phyloP scores from a whole-genome alignment of 768 basidiomycete genomes.

The Glaciozyma antarctica region DNA sequence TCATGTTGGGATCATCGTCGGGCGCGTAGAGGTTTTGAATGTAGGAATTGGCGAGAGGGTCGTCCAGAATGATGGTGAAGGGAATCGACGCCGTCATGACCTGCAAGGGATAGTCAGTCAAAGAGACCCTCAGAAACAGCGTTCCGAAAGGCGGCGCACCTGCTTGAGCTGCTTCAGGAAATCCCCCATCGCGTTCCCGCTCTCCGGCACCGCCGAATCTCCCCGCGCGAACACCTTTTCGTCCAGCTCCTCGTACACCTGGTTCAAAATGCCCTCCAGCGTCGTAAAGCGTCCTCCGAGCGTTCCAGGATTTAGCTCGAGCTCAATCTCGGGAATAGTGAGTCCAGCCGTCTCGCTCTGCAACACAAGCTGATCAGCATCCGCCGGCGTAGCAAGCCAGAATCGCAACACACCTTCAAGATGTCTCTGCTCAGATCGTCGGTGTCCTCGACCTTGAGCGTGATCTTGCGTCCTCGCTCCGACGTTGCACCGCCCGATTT shows the following conservation, averaged over 20 bases:
- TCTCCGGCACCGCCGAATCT: slow-evolving; percentile 47
- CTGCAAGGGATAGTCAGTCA: slow-evolving; percentile 39
- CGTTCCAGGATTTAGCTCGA: slow-evolving; percentile 81
- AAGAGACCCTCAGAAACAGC: background rate
- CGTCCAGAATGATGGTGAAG: slow-evolving; percentile 89
- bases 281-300: slow-evolving; percentile 97
- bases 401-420: slow-evolving; percentile 57
- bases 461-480: slow-evolving; percentile 73
- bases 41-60: slow-evolving; percentile 90
- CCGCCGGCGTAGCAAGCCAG: background rate
- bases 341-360: slow-evolving; percentile 91
- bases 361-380: background rate
- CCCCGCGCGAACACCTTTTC: slow-evolving; percentile 72
- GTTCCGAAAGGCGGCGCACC: slow-evolving; percentile 43
- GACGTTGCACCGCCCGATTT: slow-evolving; percentile 89
- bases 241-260: slow-evolving; percentile 88
- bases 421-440: slow-evolving; percentile 91
- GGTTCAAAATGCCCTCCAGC: slow-evolving; percentile 84
- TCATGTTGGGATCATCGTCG: slow-evolving; percentile 91
- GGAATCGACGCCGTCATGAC: slow-evolving; percentile 66
- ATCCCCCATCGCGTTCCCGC: slow-evolving; percentile 50
- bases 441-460: slow-evolving; percentile 75
- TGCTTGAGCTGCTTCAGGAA: slow-evolving; percentile 71
- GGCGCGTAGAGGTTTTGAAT: slow-evolving; percentile 96
- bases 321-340: slow-evolving; percentile 85